Conservation (phyloP, 1,284 basidiomycete genomes). For the Naganishia liquefaciens region DNA sequence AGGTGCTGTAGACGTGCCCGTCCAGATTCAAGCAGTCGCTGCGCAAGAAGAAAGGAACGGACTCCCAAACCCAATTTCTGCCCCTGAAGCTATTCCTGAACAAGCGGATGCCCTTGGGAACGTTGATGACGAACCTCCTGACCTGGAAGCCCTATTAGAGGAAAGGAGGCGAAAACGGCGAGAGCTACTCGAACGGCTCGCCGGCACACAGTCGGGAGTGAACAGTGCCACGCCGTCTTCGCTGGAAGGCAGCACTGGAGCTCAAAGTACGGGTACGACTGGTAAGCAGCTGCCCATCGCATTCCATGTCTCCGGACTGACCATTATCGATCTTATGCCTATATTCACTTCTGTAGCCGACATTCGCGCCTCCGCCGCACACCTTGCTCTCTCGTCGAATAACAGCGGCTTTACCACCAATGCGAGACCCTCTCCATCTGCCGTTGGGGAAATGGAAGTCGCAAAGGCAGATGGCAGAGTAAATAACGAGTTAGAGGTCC, state of each 20-base stretch:
- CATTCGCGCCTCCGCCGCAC: conserved; percentile 38
- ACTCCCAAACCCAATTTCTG: conserved; percentile 34
- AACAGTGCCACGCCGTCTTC: conserved; percentile 36
- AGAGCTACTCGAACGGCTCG: conserved; percentile 82
- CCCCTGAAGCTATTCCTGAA: background rate
- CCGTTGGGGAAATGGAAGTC: conserved; percentile 35
- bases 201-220: conserved; percentile 43
- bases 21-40: conserved; percentile 37
- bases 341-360: conserved; percentile 32
- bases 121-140: conserved; percentile 64
- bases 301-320: no score
- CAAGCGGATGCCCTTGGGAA: conserved; percentile 48
- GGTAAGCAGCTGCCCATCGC: conserved; percentile 37
- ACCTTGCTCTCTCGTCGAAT: conserved; percentile 40
- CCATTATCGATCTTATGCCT: conserved; percentile 11
- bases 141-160: conserved; percentile 61
- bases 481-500: conserved; percentile 12
- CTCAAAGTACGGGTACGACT: conserved; percentile 15
- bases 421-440: conserved; percentile 29
- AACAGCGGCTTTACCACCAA: conserved; percentile 44
- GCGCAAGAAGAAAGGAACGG: conserved; percentile 29
- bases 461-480: conserved; percentile 25
- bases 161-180: conserved; percentile 76
- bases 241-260: conserved; percentile 13
- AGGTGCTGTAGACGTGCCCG: no score